These are phyloP conservation scores for Malania oleifera DNA, from an alignment of 164 flowering plant species.

Conservation along the genomic window DNA sequence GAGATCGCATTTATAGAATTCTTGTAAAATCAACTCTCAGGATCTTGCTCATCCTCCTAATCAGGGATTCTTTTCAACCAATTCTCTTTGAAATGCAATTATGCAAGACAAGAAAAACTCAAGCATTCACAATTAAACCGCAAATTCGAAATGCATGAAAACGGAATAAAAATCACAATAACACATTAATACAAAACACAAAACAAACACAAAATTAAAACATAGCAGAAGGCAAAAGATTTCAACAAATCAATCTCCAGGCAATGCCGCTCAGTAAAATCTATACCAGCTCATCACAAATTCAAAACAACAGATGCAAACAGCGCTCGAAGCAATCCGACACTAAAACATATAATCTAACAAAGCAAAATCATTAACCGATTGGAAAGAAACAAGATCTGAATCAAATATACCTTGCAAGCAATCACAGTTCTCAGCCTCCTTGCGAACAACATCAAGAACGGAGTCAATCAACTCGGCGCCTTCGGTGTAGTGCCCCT, in stretches of 20 bases:
- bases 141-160: not conserved
- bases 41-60: too few species aligned
- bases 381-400: not conserved
- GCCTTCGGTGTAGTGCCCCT: constrained; percentile 64
- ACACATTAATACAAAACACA: not conserved
- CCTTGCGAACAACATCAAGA: constrained; percentile 63
- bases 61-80: too few species aligned
- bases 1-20: too few species aligned
- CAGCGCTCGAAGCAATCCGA: constrained; percentile 1
- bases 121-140: not conserved
- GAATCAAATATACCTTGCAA: constrained; percentile 40
- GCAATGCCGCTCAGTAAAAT: too few species aligned
- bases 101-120: not conserved
- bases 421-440: constrained; percentile 65
- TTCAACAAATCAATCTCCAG: too few species aligned
- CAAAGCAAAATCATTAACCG: not conserved
- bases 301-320: too few species aligned
- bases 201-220: not conserved
- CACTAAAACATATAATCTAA: constrained; percentile 2
- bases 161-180: not conserved
- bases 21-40: too few species aligned
- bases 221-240: too few species aligned
- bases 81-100: too few species aligned
- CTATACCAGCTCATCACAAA: too few species aligned
- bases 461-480: constrained; percentile 63